Evolutionary conservation across 1,284 basidiomycete genomes (phyloP).

Genomic region (Microbotryum intermedium): DNA sequence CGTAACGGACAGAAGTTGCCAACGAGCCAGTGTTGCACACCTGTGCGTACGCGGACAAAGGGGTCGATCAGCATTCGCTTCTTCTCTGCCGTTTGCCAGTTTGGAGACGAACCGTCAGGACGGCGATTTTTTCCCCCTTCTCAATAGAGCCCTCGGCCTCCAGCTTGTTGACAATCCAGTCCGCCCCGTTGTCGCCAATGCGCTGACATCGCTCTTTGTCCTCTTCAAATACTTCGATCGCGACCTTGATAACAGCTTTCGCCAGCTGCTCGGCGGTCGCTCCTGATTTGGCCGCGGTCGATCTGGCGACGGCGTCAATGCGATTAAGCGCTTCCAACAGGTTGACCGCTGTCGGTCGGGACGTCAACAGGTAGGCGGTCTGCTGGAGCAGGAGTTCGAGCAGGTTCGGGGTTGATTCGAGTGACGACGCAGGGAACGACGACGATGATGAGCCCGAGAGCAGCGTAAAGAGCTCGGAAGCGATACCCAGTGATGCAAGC

Average conservation of each 20-base stretch:
- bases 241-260: conserved; percentile 51
- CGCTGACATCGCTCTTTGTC: conserved; percentile 71
- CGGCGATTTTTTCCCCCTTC: conserved; percentile 53
- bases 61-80: too few species aligned
- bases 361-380: conserved; percentile 65
- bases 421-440: conserved; percentile 45
- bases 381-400: conserved; percentile 50
- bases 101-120: conserved; percentile 51
- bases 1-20: conserved; percentile 66
- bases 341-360: conserved; percentile 90
- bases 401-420: conserved; percentile 47
- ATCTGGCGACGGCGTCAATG: conserved; percentile 42
- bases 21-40: conserved; percentile 94
- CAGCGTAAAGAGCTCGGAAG: conserved; percentile 46
- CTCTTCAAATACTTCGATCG: conserved; percentile 59
- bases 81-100: neutral
- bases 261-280: conserved; percentile 46
- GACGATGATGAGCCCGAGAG: conserved; percentile 42
- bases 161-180: conserved; percentile 63
- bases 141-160: conserved; percentile 39
- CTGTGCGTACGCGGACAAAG: neutral
- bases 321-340: conserved; percentile 71
- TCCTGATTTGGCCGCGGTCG: conserved; percentile 38
- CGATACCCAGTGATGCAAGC: conserved; percentile 69
- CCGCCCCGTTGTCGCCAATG: conserved; percentile 72